phyloP scores from a whole-genome alignment of 129 eudicot genomes.

The Pulicaria dysenterica region DNA sequence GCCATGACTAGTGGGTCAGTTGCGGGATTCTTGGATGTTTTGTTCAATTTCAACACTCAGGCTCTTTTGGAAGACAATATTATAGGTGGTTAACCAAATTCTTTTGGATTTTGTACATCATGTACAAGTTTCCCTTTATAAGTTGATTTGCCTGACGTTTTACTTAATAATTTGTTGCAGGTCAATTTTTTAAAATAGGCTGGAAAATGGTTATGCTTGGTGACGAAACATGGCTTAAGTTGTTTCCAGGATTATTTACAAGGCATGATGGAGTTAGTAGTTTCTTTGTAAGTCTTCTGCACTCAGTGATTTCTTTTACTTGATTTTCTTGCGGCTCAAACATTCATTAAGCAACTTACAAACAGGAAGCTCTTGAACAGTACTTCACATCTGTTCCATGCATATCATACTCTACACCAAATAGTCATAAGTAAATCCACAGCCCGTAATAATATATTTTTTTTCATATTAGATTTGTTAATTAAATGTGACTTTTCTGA shows the following conservation, averaged over 20 bases:
- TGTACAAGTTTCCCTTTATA: neutral
- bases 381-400: neutral
- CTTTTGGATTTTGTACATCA: neutral
- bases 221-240: constrained; percentile 95
- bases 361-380: neutral
- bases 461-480: neutral
- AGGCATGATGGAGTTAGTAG: constrained; percentile 96
- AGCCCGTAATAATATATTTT: neutral
- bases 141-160: constrained; percentile 25
- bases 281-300: constrained; percentile 69
- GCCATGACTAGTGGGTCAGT: constrained; percentile 89
- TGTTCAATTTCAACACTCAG: constrained; percentile 83
- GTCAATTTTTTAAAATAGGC: constrained; percentile 70
- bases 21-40: constrained; percentile 91
- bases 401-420: neutral
- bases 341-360: neutral
- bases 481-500: neutral
- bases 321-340: neutral
- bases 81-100: constrained; percentile 51
- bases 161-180: constrained; percentile 50
- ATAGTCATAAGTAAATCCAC: neutral
- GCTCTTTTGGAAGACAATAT: constrained; percentile 87
- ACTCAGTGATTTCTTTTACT: constrained; percentile 12
- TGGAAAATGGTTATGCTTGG: constrained; percentile 98
- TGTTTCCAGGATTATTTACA: constrained; percentile 76